Percentiles rank a stretch among this genome's conserved stretches.
These are phyloP conservation scores for Cryphonectria nitschkei DNA, from an alignment of 2,329 filamentous ascomycete genomes.

Conservation along the genomic window DNA sequence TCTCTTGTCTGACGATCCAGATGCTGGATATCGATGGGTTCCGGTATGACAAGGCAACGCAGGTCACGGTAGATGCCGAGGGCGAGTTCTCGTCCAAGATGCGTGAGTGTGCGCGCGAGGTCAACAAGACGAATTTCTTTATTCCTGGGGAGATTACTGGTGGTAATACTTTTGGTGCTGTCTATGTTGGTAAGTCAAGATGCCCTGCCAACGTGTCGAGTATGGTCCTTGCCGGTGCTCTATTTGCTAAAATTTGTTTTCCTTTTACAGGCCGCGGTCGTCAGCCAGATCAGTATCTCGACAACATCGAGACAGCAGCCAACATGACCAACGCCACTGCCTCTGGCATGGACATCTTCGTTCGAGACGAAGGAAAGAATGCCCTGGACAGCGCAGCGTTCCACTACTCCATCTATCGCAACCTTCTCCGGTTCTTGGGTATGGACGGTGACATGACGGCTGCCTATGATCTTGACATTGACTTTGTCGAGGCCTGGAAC, in stretches of 20 bases:
- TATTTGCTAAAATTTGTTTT: not conserved
- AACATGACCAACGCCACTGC: slow-evolving; percentile 29
- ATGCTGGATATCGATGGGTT: slow-evolving; percentile 68
- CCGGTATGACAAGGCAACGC: slow-evolving; percentile 67
- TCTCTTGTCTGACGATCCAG: slow-evolving; percentile 64
- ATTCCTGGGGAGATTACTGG: slow-evolving; percentile 66
- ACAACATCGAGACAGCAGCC: slow-evolving; percentile 27
- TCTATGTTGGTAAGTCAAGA: slow-evolving; percentile 54
- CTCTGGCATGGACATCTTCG: slow-evolving; percentile 42
- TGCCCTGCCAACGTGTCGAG: no score
- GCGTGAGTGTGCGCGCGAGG: slow-evolving; percentile 56
- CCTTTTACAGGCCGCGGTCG: slow-evolving; percentile 49
- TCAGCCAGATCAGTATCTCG: slow-evolving; percentile 39
- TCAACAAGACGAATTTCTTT: slow-evolving; percentile 67
- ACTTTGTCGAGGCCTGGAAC: slow-evolving; percentile 57
- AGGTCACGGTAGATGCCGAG: slow-evolving; percentile 60
- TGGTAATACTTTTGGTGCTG: slow-evolving; percentile 61
- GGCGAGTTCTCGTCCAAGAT: slow-evolving; percentile 60
- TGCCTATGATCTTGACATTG: slow-evolving; percentile 37
- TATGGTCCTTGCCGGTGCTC: no score
- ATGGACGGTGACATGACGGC: slow-evolving; percentile 39
- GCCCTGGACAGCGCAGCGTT: slow-evolving; percentile 50
- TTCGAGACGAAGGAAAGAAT: slow-evolving; percentile 59
- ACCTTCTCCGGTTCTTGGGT: slow-evolving; percentile 38
- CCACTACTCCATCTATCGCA: slow-evolving; percentile 41